Base-by-base conservation (phyloP, 805 yeast species). In the Monosporozyma aerobia region DNA sequence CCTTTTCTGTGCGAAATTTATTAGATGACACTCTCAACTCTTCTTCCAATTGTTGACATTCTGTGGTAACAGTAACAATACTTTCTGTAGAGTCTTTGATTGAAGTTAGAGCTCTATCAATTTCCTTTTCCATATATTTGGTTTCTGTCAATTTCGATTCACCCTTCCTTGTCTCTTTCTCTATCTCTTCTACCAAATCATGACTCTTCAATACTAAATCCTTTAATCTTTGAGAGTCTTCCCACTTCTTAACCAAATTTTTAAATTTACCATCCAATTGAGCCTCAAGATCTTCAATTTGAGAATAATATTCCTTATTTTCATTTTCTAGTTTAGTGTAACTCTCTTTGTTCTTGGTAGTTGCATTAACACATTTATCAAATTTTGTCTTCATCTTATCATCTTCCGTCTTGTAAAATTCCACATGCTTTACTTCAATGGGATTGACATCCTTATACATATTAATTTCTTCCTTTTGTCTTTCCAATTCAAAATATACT, bases 51-150 rank as follows among this genome's bases (percentile, higher is more conserved):
- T 44, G 51, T 3, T 53, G 52, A 2, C 56, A 39, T 13, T 62
- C 60, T 2, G 55, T 47, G 4, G 52, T 47, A 3, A 59, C 44
- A 7, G 47, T 45, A 53, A 54, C 41, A 6, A 74, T 69, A 40
- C 67, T 71, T 1, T 46, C 47, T 1, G 69, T 62, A 0, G 82
- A 75, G 16, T 79, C 84, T 11, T 57, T 56, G 0, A 77, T 73
- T 0, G 89, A 76, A 8, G 66, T 68, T 10, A 64, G 58, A 0
- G 89, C 85, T 50, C 81, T 77, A 19, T 67, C 68, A 32, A 80
- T 75, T 63, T 87, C 92, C 32, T 71, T 73, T 8, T 66, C 60
- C 80, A 83, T 84, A 65, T 86, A 90, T 49, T 72, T 78, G 47
- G 74, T 77, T 59, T 89, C 96, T 37, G 79, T 80, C 1, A 66